Conservation (phyloP, 441 rosid species). For the Cnidoscolus chayamansa region DNA sequence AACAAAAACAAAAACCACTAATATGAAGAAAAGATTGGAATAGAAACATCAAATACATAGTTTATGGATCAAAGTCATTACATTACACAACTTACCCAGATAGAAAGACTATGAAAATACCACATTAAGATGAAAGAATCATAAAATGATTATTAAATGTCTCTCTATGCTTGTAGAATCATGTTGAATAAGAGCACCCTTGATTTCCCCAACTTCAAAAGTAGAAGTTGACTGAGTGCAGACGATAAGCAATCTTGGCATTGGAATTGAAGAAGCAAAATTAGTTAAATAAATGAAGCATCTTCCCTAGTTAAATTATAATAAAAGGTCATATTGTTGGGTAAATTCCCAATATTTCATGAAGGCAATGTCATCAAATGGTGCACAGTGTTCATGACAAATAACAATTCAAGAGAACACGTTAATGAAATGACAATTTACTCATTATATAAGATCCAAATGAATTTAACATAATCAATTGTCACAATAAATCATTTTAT, state of each 20-base stretch:
- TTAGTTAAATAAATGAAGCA: slow-evolving; percentile 23
- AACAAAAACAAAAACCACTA: neutral
- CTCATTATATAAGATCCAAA: too few relatives aligned
- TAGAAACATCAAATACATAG: slow-evolving; percentile 40
- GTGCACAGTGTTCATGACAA: neutral
- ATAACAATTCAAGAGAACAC: slow-evolving; percentile 15
- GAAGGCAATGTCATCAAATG: slow-evolving; percentile 15
- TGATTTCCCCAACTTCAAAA: slow-evolving; percentile 26
- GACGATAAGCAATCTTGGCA: slow-evolving; percentile 30
- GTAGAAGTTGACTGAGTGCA: slow-evolving; percentile 20
- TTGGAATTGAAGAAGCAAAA: slow-evolving; percentile 29
- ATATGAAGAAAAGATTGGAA: slow-evolving; percentile 24
- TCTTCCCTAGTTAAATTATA: slow-evolving; percentile 35
- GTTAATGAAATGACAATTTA: slow-evolving; percentile 11
- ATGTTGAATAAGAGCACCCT: slow-evolving; percentile 14
- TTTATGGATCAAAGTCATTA: slow-evolving; percentile 26
- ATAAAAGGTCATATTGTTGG: slow-evolving; percentile 34
- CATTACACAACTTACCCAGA: slow-evolving; percentile 26
- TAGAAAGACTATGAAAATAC: slow-evolving; percentile 10
- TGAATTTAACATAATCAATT: too few relatives aligned
- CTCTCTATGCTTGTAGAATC: neutral
- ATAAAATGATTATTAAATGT: slow-evolving; percentile 11
- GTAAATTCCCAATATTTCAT: slow-evolving; percentile 9
- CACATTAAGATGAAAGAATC: slow-evolving; percentile 15
- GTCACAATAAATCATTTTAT: too few relatives aligned